A percentile compares a stretch with the other conserved stretches of the same genome.
phyloP scores from a whole-genome alignment of 2,329 filamentous ascomycete genomes.

The Cordyceps militaris region DNA sequence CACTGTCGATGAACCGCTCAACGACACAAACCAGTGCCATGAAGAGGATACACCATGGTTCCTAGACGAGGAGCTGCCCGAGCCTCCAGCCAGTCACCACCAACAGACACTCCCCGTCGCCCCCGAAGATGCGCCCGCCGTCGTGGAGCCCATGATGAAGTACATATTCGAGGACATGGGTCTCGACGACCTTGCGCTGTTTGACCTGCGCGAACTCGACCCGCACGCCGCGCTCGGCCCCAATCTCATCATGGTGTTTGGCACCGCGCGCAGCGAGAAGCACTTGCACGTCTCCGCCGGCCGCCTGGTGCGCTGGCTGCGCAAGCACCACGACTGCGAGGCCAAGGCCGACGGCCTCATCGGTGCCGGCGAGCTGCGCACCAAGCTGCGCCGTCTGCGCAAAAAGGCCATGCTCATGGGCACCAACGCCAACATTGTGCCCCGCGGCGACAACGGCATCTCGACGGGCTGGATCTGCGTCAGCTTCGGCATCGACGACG shows the following conservation, averaged over 20 bases:
- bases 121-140: conserved; percentile 61
- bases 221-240: conserved; percentile 81
- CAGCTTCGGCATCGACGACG: conserved; percentile 67
- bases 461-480: conserved; percentile 95
- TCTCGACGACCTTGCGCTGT: conserved; percentile 69
- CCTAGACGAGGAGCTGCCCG: conserved; percentile 61
- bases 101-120: conserved; percentile 43
- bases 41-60: conserved; percentile 66
- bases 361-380: conserved; percentile 84
- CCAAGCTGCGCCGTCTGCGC: conserved; percentile 72
- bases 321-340: conserved; percentile 61
- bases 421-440: conserved; percentile 57
- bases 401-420: conserved; percentile 77
- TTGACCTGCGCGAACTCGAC: conserved; percentile 79
- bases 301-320: conserved; percentile 79
- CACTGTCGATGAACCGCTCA: conserved; percentile 8
- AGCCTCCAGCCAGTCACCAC: conserved; percentile 42
- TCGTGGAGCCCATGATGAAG: conserved; percentile 66
- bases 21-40: conserved; percentile 12
- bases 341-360: conserved; percentile 83
- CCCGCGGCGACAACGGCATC: conserved; percentile 72
- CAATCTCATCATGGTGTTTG: conserved; percentile 87
- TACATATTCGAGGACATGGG: conserved; percentile 80
- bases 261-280: conserved; percentile 83
- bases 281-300: conserved; percentile 89